Evolutionary conservation across 352 stramenopile genomes (phyloP).

Genomic region (Phytophthora uliginosa): DNA sequence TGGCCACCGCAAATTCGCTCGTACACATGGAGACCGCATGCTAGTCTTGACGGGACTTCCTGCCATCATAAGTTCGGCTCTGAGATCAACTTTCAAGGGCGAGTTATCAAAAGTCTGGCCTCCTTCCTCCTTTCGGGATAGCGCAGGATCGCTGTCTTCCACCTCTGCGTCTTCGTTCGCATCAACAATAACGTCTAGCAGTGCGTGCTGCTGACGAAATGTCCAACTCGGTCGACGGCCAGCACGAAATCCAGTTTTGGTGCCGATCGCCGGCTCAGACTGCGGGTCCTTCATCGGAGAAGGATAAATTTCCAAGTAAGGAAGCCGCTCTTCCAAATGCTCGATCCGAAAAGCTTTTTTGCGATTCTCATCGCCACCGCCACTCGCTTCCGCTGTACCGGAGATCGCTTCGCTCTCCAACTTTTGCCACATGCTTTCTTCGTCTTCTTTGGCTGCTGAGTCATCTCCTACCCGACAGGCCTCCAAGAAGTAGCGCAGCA

Average conservation of each 20-base stretch:
- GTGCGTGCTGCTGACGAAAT: slow-evolving; percentile 62
- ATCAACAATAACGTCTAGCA: slow-evolving; percentile 68
- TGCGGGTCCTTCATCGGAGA: slow-evolving; percentile 69
- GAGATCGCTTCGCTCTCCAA: slow-evolving; percentile 10
- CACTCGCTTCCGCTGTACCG: background rate
- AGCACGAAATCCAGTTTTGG: slow-evolving; percentile 22
- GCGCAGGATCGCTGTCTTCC: background rate
- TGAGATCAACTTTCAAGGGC: slow-evolving; percentile 19
- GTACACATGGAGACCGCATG: slow-evolving; percentile 52
- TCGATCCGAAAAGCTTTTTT: slow-evolving; percentile 43
- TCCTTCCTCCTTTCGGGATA: background rate
- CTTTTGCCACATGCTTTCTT: slow-evolving; percentile 12
- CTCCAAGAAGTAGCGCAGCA: slow-evolving; percentile 78
- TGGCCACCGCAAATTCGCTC: slow-evolving; percentile 55
- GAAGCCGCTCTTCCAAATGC: slow-evolving; percentile 67
- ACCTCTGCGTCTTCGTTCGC: slow-evolving; percentile 42
- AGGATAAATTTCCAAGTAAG: slow-evolving; percentile 66
- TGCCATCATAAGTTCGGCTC: slow-evolving; percentile 20
- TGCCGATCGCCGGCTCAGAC: background rate
- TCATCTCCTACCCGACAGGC: slow-evolving; percentile 41
- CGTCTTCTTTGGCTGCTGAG: slow-evolving; percentile 7
- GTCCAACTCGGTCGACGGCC: slow-evolving; percentile 70
- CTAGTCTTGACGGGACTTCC: slow-evolving; percentile 26
- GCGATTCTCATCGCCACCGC: background rate
- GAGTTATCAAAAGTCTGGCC: background rate